Percentiles rank a stretch among this genome's conserved stretches.
These are phyloP conservation scores for Albophoma yamanashiensis DNA, from an alignment of 2,329 filamentous ascomycete species.

Conservation along the genomic window DNA sequence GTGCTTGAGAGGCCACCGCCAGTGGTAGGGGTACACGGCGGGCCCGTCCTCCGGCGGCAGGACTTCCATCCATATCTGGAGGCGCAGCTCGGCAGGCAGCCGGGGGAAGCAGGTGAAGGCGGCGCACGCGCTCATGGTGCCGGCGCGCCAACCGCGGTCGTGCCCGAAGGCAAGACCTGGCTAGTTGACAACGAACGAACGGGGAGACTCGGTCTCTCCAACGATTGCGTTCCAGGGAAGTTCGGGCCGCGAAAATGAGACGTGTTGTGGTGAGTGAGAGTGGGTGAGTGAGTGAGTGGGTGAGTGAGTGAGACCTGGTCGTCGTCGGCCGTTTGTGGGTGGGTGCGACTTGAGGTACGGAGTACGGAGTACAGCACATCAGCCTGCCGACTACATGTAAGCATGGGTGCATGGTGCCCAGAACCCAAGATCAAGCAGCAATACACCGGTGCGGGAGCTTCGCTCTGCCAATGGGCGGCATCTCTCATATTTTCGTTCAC, in stretches of 20 bases:
- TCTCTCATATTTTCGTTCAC: not conserved
- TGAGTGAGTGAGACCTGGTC: not conserved
- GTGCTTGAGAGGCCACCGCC: constrained; percentile 6
- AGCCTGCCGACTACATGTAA: not conserved
- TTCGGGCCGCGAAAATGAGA: not conserved
- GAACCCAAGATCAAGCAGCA: not conserved
- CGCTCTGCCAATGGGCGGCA: not conserved
- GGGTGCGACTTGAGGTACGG: not conserved
- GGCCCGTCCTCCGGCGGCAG: constrained; percentile 6
- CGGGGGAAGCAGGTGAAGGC: constrained; percentile 10
- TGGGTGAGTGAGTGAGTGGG: not conserved
- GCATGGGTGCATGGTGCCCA: too few relatives aligned
- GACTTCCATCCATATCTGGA: constrained; percentile 10
- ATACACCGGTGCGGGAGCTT: too few relatives aligned
- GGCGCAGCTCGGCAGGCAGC: constrained; percentile 15
- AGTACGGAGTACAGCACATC: too few relatives aligned
- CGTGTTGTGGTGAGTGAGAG: too few relatives aligned
- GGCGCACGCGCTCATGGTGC: not conserved
- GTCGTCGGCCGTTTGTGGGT: not conserved
- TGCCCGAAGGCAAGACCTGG: not conserved
- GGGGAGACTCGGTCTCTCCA: not conserved
- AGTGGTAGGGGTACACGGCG: constrained; percentile 9
- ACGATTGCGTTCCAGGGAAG: not conserved
- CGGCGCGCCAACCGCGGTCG: not conserved
- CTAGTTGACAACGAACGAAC: not conserved